A percentile compares a stretch with the other conserved stretches of the same genome.
These are phyloP conservation scores for Arthrobotrys sphaeroides DNA, from an alignment of 2,329 filamentous ascomycete genomes.

Conservation along the genomic window DNA sequence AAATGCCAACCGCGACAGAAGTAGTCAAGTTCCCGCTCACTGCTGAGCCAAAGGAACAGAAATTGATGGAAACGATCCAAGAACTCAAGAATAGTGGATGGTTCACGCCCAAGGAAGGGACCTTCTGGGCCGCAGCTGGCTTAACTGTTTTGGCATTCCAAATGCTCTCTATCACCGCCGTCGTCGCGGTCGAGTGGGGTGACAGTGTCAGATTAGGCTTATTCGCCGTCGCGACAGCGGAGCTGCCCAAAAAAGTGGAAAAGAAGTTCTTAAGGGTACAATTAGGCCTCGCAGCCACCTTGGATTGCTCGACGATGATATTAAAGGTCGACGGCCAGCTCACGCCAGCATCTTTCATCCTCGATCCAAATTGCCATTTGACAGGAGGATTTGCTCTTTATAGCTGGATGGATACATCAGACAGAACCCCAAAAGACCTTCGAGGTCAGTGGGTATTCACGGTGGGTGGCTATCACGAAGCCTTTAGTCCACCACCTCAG, in stretches of 20 bases:
- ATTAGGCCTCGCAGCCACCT: constrained; percentile 60
- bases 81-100: background rate
- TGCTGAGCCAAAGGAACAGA: no score
- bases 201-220: constrained; percentile 60
- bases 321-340: constrained; percentile 62
- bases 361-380: constrained; percentile 62
- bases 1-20: constrained; percentile 58
- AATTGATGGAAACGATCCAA: no score
- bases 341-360: constrained; percentile 62
- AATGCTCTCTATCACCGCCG: constrained; percentile 61
- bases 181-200: constrained; percentile 60
- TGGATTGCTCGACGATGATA: constrained; percentile 61
- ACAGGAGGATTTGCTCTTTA: constrained; percentile 47
- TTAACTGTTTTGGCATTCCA: constrained; percentile 62
- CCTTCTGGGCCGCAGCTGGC: constrained; percentile 62
- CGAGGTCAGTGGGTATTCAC: constrained; percentile 64
- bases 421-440: background rate
- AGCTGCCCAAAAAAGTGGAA: constrained; percentile 58
- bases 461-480: constrained; percentile 64
- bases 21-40: constrained; percentile 60
- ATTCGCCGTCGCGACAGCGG: constrained; percentile 59
- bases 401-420: background rate
- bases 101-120: constrained; percentile 56
- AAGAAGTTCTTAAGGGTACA: constrained; percentile 60
- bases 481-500: constrained; percentile 59